Evolutionary conservation across 2,329 filamentous ascomycete species (phyloP).

Genomic region (Exophiala mesophila): DNA sequence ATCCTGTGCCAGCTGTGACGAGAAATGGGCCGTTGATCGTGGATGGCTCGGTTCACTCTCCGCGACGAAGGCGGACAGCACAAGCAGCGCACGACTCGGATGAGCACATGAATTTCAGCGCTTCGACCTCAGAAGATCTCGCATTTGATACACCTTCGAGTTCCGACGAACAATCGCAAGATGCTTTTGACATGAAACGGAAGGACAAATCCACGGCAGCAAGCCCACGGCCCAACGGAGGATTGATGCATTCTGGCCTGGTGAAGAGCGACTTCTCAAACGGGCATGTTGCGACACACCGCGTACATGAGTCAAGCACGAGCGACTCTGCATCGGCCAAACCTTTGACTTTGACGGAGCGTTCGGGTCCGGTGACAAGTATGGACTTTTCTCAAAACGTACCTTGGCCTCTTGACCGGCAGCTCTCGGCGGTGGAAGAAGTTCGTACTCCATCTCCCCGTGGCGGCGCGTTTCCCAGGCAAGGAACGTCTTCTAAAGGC

Average conservation of each 20-base stretch:
- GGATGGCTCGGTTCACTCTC: slow-evolving; percentile 38
- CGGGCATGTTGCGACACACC: neutral
- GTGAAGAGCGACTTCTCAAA: neutral
- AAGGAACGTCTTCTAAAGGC: slow-evolving; percentile 3
- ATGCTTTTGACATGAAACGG: slow-evolving; percentile 8
- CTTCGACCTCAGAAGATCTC: slow-evolving; percentile 38
- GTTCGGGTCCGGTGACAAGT: no score
- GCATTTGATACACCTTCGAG: slow-evolving; percentile 28
- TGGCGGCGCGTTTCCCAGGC: slow-evolving; percentile 8
- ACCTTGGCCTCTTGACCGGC: slow-evolving; percentile 21
- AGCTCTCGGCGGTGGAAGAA: slow-evolving; percentile 30
- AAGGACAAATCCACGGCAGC: neutral
- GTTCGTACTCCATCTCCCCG: slow-evolving; percentile 29
- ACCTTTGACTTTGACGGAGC: no score
- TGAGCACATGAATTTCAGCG: slow-evolving; percentile 35
- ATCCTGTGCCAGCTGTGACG: slow-evolving; percentile 23
- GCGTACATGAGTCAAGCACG: no score
- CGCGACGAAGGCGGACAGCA: slow-evolving; percentile 30
- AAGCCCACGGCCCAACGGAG: neutral
- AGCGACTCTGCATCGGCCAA: no score
- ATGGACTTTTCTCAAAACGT: slow-evolving; percentile 1
- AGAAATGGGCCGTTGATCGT: slow-evolving; percentile 42
- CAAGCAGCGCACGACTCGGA: slow-evolving; percentile 32
- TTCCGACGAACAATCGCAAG: slow-evolving; percentile 28
- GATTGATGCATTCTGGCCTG: neutral